Conservation (phyloP, 768 basidiomycete genomes). For the Suillus hirtellus region DNA sequence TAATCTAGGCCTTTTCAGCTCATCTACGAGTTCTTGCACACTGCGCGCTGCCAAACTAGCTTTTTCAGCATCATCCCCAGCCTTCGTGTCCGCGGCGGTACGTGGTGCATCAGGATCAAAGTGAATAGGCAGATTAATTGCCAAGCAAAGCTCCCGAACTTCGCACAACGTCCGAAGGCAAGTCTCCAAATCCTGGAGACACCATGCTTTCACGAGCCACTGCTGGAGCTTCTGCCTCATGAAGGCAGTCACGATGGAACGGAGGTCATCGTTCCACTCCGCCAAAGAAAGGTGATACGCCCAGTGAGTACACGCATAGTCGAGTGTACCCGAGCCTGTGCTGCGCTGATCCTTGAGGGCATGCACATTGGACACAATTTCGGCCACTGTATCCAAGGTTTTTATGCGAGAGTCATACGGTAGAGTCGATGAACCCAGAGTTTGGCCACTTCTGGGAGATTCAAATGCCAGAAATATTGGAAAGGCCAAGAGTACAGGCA, state of each 20-base stretch:
- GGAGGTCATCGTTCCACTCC: neutral
- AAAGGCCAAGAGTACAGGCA: neutral
- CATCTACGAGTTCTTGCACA: no score
- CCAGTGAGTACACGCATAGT: slow-evolving; percentile 3
- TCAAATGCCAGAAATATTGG: slow-evolving; percentile 6
- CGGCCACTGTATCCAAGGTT: neutral
- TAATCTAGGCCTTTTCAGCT: no score
- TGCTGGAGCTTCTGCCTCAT: neutral
- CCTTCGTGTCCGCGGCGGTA: neutral
- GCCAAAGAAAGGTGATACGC: slow-evolving; percentile 1
- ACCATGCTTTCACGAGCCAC: slow-evolving; percentile 1
- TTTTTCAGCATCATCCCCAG: neutral
- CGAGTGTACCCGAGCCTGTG: neutral
- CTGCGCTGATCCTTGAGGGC: neutral
- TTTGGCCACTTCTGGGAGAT: no score
- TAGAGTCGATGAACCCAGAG: neutral
- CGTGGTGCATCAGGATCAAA: neutral
- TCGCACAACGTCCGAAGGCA: neutral
- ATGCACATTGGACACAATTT: neutral
- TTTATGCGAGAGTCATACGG: neutral
- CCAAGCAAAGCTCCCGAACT: neutral
- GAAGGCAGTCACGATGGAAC: neutral
- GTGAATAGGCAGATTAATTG: neutral
- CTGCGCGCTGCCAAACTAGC: no score
- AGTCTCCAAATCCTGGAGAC: neutral